phyloP scores from a whole-genome alignment of 148 eudicot species.

The Silene uniflora region DNA sequence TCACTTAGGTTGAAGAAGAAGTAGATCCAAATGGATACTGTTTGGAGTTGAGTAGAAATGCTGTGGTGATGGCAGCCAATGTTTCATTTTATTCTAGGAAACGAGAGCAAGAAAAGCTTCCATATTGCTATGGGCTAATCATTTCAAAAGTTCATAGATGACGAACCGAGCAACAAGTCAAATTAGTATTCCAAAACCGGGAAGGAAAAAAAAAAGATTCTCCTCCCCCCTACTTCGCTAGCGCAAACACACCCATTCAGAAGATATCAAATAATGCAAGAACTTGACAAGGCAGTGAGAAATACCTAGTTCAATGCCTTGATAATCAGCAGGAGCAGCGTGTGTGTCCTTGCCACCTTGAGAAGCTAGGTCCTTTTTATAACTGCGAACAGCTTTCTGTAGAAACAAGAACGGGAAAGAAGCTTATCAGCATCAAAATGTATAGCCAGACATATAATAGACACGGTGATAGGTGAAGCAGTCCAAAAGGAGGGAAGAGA shows the following conservation, averaged over 20 bases:
- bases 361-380: constrained; percentile 75
- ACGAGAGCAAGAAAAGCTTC: background rate
- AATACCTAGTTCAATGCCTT: constrained; percentile 45
- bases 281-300: background rate
- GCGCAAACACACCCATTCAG: background rate
- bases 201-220: no score
- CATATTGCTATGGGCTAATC: background rate
- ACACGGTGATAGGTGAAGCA: background rate
- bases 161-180: background rate
- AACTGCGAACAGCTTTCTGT: constrained; percentile 91
- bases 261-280: background rate
- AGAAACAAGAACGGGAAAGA: constrained; percentile 9
- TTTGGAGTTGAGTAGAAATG: no score
- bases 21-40: no score
- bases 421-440: background rate
- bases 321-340: constrained; percentile 46
- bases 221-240: background rate
- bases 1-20: no score
- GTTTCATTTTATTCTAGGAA: background rate
- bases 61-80: no score
- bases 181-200: background rate
- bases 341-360: constrained; percentile 55
- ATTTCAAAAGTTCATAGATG: background rate
- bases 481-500: background rate
- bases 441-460: background rate